Evolutionary conservation across 2,329 filamentous ascomycete genomes (phyloP), one percentile per base, ranked within the genome.

Genomic region (Beauveria australis): DNA sequence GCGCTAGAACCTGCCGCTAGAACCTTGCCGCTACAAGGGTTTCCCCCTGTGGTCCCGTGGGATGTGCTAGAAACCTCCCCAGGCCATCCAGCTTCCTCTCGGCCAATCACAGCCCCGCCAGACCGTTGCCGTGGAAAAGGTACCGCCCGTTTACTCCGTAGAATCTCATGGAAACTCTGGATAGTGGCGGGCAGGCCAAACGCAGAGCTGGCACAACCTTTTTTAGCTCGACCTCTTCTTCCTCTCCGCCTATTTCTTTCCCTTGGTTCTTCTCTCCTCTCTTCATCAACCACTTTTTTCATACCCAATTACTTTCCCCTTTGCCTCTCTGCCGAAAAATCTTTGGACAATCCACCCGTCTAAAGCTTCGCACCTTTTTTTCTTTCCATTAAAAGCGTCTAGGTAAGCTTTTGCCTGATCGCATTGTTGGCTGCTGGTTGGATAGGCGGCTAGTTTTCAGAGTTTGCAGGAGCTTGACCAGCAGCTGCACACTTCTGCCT

Each of bases 91-190:
- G 52, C 52, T 40, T 3, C 33, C 8, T 12, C 24, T 18, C 54
- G 18, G 14, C 66, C 66, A 67, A 67, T 67, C 64, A 66, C 16
- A 47, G 41, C 5, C 44, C 54, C 49, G 37, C 56, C 55, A 46
- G 46, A 10, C 22, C 52, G 66, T 67, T 67, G 66, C 66, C 51
- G 65, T 65, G 64, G 66, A 65, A 67, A 67, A 64, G 66, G 64
- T 33, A 64, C 62, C 63, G 69, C 67, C 70, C 74, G 71, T 54
- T 56, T 53, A 30, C 49, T 60, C 58, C 58, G 58, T 77, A 71
- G 75, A 77, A 77, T 76, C 75, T 67, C 72, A 77, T 77, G 75
- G 75, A 77, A 77, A 73, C 74, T 71, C 72, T 69, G 68, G 66
- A 65, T 67, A 63, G 64, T 53, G 56, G 56, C 56, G 56, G 56